Evolutionary conservation across 2,329 filamentous ascomycete genomes (phyloP).

Genomic region (Ceratocystis cacaofunesta): DNA sequence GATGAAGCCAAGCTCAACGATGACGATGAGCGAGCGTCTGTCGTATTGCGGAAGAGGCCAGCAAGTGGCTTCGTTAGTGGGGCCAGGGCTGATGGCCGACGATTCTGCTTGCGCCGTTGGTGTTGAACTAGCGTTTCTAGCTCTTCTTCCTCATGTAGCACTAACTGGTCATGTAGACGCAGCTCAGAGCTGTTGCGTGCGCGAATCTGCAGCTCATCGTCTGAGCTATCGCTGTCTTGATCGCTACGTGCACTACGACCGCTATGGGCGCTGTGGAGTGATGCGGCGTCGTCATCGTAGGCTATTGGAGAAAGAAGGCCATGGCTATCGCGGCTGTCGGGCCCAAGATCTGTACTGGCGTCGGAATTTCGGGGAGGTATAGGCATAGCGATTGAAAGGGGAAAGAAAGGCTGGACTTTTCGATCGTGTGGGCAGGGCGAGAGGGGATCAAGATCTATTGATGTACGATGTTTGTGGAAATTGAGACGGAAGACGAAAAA

Average conservation of each 20-base stretch:
- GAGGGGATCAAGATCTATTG: background rate
- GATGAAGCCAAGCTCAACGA: background rate
- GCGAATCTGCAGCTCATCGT: conserved; percentile 51
- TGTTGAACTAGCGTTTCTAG: conserved; percentile 43
- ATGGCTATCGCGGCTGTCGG: background rate
- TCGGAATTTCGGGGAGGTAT: background rate
- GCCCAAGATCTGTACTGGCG: background rate
- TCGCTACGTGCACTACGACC: conserved; percentile 51
- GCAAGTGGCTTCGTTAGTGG: conserved; percentile 35
- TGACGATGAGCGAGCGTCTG: background rate
- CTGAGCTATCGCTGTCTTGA: conserved; percentile 62
- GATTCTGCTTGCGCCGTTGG: conserved; percentile 31
- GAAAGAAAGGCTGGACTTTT: background rate
- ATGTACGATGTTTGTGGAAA: too few relatives aligned
- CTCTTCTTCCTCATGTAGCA: conserved; percentile 65
- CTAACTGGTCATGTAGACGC: conserved; percentile 51
- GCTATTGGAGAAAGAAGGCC: conserved; percentile 44
- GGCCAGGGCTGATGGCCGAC: conserved; percentile 32
- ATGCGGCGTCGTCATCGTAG: conserved; percentile 56
- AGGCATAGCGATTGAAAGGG: background rate
- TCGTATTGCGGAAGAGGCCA: background rate
- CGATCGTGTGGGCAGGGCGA: background rate
- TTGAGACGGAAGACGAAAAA: background rate
- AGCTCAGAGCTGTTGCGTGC: conserved; percentile 57
- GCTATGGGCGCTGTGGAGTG: conserved; percentile 36